phyloP scores from a whole-genome alignment of 495 filamentous ascomycete genomes.

The Clavariopsis aquatica region DNA sequence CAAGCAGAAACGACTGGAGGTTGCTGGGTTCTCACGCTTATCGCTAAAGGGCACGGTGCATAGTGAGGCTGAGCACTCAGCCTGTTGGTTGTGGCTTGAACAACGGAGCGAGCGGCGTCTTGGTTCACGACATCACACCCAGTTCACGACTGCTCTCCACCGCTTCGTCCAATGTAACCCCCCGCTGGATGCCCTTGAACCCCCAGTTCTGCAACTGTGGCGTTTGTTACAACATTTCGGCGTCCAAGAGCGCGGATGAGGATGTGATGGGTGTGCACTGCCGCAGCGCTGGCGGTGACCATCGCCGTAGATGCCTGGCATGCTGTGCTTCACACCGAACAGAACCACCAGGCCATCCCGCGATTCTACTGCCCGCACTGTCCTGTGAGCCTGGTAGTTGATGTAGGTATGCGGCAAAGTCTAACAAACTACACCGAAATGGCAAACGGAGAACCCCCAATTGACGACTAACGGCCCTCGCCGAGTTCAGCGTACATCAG shows the following conservation, averaged over 20 bases:
- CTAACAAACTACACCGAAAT: not conserved
- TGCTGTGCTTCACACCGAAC: not conserved
- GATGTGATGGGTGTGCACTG: not conserved
- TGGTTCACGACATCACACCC: slow-evolving; percentile 4
- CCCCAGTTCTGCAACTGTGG: not conserved
- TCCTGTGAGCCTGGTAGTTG: not conserved
- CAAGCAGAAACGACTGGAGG: slow-evolving; percentile 18
- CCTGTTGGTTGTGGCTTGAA: slow-evolving; percentile 10
- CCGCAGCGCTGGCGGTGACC: slow-evolving; percentile 1
- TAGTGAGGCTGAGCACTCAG: slow-evolving; percentile 28
- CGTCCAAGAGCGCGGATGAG: slow-evolving; percentile 15
- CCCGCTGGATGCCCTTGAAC: not conserved
- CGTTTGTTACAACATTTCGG: slow-evolving; percentile 6
- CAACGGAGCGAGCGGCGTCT: slow-evolving; percentile 2
- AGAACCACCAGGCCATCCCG: slow-evolving; percentile 10
- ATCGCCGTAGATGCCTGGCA: slow-evolving; percentile 17
- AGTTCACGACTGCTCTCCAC: slow-evolving; percentile 12
- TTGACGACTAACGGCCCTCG: slow-evolving; percentile 19
- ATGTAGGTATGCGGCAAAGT: slow-evolving; percentile 19
- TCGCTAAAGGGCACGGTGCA: slow-evolving; percentile 1
- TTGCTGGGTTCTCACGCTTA: slow-evolving; percentile 11
- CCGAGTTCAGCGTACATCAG: not conserved
- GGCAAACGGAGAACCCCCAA: slow-evolving; percentile 5
- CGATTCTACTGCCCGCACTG: slow-evolving; percentile 6
- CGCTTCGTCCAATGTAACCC: slow-evolving; percentile 15